phyloP scores from a whole-genome alignment of 163 green algal genomes.

The Chlamydomonas reinhardtii region DNA sequence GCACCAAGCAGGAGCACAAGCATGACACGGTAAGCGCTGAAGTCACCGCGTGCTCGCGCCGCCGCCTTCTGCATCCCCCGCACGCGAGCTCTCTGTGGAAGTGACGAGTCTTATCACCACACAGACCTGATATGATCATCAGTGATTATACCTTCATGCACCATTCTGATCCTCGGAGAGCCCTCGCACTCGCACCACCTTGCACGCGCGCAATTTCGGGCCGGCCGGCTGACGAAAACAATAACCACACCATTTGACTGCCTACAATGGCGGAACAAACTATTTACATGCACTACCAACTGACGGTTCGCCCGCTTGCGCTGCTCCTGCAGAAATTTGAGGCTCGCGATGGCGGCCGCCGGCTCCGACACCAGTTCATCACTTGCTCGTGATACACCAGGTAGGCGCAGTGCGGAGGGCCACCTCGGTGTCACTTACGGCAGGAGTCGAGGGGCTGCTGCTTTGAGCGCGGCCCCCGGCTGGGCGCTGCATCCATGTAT shows the following conservation, averaged over 20 bases:
- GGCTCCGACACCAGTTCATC: not conserved
- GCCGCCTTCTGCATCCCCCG: too few relatives aligned
- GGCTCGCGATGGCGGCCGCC: not conserved
- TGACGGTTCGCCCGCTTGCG: slow-evolving; percentile 43
- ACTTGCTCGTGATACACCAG: not conserved
- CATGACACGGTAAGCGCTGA: too few relatives aligned
- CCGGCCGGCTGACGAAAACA: not conserved
- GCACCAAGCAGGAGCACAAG: too few relatives aligned
- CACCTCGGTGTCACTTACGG: slow-evolving; percentile 81
- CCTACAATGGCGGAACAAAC: slow-evolving; percentile 33
- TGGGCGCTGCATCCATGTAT: slow-evolving; percentile 52
- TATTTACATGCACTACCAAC: slow-evolving; percentile 68
- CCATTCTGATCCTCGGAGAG: slow-evolving; percentile 55
- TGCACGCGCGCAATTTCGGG: too few relatives aligned
- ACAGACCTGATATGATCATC: slow-evolving; percentile 63
- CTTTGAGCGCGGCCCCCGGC: slow-evolving; percentile 40
- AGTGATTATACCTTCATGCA: slow-evolving; percentile 56
- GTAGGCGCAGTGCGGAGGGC: slow-evolving; percentile 86
- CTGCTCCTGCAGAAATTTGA: not conserved
- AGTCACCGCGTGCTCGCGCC: too few relatives aligned
- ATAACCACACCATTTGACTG: slow-evolving; percentile 36
- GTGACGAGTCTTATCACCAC: slow-evolving; percentile 50
- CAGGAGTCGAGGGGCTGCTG: slow-evolving; percentile 39
- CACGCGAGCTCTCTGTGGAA: not conserved
- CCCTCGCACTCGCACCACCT: not conserved